Percentiles rank a stretch among this genome's conserved stretches.
Conservation (phyloP, 202 grass and related monocot genomes). For the Bolboschoenoplectus hybrid region DNA sequence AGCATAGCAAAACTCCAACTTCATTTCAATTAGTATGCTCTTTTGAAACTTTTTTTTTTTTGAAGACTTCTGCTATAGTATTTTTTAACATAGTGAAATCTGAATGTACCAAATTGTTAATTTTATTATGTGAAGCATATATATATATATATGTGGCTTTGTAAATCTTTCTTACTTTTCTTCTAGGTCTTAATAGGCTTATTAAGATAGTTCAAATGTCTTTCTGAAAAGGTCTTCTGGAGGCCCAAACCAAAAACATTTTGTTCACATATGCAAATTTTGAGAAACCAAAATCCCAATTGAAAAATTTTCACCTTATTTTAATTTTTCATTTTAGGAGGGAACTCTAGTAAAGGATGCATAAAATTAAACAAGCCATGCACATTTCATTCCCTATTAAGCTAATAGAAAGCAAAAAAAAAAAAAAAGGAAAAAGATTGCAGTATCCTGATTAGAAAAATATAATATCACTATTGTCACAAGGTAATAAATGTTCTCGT, state of each 20-base stretch:
- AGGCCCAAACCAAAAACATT: constrained; percentile 1
- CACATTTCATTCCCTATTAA: not conserved
- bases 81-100: too few species aligned
- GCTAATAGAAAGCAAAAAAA: not conserved
- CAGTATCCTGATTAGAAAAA: not conserved
- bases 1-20: too few species aligned
- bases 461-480: not conserved
- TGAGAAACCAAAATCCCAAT: not conserved
- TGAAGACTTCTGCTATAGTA: too few species aligned
- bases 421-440: not conserved
- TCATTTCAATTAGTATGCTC: too few species aligned
- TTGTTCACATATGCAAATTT: not conserved
- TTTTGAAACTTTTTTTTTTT: too few species aligned
- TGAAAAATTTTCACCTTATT: not conserved
- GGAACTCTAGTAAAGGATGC: not conserved
- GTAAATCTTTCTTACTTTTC: not conserved
- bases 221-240: not conserved
- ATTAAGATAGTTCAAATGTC: not conserved
- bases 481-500: constrained; percentile 17
- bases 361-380: not conserved
- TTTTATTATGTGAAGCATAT: too few species aligned
- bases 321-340: not conserved
- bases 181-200: not conserved
- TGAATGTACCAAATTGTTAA: too few species aligned
- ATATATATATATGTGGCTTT: too few species aligned